Evolutionary conservation across 768 basidiomycete genomes (phyloP), one percentile per base, ranked within the genome.

Genomic region (Fomitopsis pulvina): DNA sequence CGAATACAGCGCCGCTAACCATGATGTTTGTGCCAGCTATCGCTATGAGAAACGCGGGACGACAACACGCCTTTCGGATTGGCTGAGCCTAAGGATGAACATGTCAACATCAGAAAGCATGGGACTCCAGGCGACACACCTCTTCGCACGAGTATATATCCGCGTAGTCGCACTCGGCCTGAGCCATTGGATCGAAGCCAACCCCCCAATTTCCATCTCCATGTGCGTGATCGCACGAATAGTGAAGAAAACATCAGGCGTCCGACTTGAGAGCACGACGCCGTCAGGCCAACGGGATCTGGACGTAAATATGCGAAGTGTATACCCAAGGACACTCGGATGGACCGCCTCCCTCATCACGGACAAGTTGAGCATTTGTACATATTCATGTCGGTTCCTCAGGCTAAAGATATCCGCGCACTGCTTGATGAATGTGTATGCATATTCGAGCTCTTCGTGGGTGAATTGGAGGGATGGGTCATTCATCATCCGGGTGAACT

Each of bases 1-100:
- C 52, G 41, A 60, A 52, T n/a, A 61, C 54, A 4, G 52, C 60
- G 12, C 60, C 62, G 25, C 29, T 24, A 26, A 63, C 50, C 20
- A 24, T 34, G 21, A 63, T 41, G 16, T 47, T 37, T 16, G 62
- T 54, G 27, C 59, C 62, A 1, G 58, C 54, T 4, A 55, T 46
- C 4, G 41, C 55, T 11, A 61, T 16, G 14, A 60, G 30, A 39
- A 63, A 45, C 24, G 39, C 46, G 8, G 62, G 58, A 40, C 60
- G 61, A 50, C 60, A 63, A 37, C 48, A 57, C 10, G 12, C 28
- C 9, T 52, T 32, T 18, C 52, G 49, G 34, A 61, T 10, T 3
- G 21, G 2, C 29, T 25, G n/a, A 26, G 41, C 40, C 56, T 56
- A 34, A 20, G 29, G 38, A 26, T 26, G 21, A 11, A n/a, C 21